Conservation (phyloP, 345 rosid genomes). For the Garcia nutans region DNA sequence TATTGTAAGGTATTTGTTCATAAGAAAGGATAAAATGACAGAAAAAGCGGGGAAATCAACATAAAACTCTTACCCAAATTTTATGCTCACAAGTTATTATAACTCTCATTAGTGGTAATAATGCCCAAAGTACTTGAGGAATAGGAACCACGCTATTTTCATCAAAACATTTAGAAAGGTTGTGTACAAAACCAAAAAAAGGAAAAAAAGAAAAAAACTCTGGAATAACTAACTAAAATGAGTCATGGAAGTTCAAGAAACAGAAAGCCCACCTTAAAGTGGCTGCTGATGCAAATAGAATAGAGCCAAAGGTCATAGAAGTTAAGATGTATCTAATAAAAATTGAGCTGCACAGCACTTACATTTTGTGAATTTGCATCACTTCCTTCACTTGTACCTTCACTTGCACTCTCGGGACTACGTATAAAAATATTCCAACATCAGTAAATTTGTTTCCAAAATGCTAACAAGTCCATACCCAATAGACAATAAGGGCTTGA, state of each 20-base stretch:
- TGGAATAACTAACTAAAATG: not conserved
- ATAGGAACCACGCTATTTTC: not conserved
- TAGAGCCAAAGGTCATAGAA: not conserved
- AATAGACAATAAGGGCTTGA: not conserved
- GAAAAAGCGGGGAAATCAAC: not conserved
- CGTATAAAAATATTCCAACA: conserved; percentile 15
- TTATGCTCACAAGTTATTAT: not conserved
- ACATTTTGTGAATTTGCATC: conserved; percentile 91
- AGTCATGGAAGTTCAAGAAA: not conserved
- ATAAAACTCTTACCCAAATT: not conserved
- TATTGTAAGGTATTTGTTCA: too few species aligned
- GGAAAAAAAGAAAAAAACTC: not conserved
- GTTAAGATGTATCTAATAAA: not conserved
- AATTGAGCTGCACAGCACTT: conserved; percentile 32
- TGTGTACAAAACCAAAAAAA: not conserved
- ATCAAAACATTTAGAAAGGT: conserved; percentile 3
- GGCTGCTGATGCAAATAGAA: conserved; percentile 7
- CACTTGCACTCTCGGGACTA: conserved; percentile 91
- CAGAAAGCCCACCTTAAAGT: not conserved
- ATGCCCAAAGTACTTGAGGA: not conserved
- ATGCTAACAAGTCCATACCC: not conserved
- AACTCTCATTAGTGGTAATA: not conserved
- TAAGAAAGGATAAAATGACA: not conserved
- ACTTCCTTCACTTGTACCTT: conserved; percentile 97
- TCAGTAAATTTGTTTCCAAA: conserved; percentile 28